Percentiles rank a stretch among this genome's conserved stretches.
phyloP scores from a whole-genome alignment of 176 grass and related monocot genomes.

The Puya raimondii region DNA sequence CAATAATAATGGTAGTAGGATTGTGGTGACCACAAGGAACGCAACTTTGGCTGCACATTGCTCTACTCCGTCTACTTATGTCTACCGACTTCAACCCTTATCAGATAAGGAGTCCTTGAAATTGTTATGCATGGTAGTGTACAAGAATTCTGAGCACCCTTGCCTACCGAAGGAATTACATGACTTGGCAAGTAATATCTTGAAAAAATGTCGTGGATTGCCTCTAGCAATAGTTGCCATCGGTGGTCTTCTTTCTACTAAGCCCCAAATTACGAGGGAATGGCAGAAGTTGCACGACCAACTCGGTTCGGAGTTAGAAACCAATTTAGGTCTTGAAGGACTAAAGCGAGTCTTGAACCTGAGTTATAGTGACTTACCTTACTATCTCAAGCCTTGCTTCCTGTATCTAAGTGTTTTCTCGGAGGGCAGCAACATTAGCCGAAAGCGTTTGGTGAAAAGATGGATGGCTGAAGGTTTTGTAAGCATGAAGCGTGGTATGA shows the following conservation, averaged over 20 bases:
- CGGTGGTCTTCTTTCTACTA: constrained; percentile 38
- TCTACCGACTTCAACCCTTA: not conserved
- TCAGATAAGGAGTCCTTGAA: not conserved
- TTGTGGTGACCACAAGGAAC: constrained; percentile 25
- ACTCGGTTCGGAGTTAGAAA: constrained; percentile 34
- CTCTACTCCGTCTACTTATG: not conserved
- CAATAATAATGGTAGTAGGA: not conserved
- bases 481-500: constrained; percentile 11
- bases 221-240: constrained; percentile 46
- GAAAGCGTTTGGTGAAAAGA: constrained; percentile 14
- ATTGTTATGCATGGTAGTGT: not conserved
- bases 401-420: not conserved
- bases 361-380: constrained; percentile 38
- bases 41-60: not conserved
- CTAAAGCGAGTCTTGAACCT: constrained; percentile 27
- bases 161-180: too few relatives aligned
- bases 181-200: constrained; percentile 3
- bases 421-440: not conserved
- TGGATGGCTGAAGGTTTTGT: constrained; percentile 40
- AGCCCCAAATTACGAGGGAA: constrained; percentile 21
- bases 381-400: not conserved
- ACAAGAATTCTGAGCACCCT: too few relatives aligned
- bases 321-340: not conserved
- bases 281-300: constrained; percentile 29
- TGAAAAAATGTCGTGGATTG: constrained; percentile 30